Base-by-base conservation (phyloP, 768 basidiomycete genomes). In the Suillus subalutaceus region DNA sequence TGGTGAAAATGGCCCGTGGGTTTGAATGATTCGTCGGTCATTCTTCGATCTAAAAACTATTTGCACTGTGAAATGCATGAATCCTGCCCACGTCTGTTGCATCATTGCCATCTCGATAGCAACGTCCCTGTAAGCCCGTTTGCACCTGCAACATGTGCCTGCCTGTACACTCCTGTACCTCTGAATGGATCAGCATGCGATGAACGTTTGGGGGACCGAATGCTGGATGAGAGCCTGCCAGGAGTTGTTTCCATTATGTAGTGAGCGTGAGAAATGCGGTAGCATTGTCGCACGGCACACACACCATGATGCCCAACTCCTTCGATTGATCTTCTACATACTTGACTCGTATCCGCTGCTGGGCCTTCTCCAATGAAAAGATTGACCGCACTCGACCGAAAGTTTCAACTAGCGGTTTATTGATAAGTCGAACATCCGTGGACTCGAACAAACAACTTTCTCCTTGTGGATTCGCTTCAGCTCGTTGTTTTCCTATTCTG, bases 271-370 rank as follows among this genome's bases (percentile, higher is more conserved):
- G 30, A 55, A 55, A 53, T 20, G 38, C 20, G 9, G 18, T 32
- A 9, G 18, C 4, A 30, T 18, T 35, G 20, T 56, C 20, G 5
- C 55, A 56, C 55, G 32, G 32, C 18, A 32, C 32, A 32, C 55
- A 35, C 53, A 55, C 30, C 53, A 55, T 4, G 53, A 32, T 18
- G 30, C 2, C 30, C 13, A 6, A 20, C 15, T 30, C 26, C 15
- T 53, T 56, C 55, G 55, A 56, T 56, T 32, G 32, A 56, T 56
- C 53, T 55, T 35, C 53, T 30, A 26, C 26, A 26, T 26, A 18
- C 30, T 15, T 30, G 52, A 8, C 52, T 53, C 3, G 23, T 50
- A n/a, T 20, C 10, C 18, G 2, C 32, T 32, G 30, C 18, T 35
- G 50, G 13, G 15, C 52, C 26, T 30, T 53, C 26, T 53, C 8